Evolutionary conservation across 495 filamentous ascomycete species (phyloP), one percentile per base, ranked within the genome.

Genomic region (Daldinia loculata): DNA sequence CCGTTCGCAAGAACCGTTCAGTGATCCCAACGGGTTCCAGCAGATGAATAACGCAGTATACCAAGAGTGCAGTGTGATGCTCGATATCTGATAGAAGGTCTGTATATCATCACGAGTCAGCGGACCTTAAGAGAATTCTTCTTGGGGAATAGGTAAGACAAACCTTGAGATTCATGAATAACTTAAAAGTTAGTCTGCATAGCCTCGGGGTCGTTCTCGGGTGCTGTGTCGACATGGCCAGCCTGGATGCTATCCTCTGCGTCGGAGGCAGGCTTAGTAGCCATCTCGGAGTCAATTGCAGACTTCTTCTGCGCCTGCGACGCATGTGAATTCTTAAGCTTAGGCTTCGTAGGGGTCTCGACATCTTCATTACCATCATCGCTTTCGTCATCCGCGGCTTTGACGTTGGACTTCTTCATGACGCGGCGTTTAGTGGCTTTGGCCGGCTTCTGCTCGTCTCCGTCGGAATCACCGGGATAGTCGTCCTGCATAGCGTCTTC

Each of bases 71-170:
- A 22, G 17, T 6, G n/a, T 12, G 6, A 30, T 53, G 14, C 7
- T 53, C 26, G 12, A 30, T 36, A 34, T 36, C 53, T 6, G 53
- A 56, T n/a, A 22, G 17, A 19, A 36, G 3, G 7, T 14, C 53
- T 56, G n/a, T 34, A 56, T 56, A 17, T 38, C 19, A 22, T 11
- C 9, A 56, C 29, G 9, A 56, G 30, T 56, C n/a, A 56, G 53
- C 29, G 29, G 3, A 17, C 30, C 8, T 5, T 24, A 52, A 22
- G 3, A 6, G 0, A 22, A 6, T 6, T 14, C 53, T 12, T 56
- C 15, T 5, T 4, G 14, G 6, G 14, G 53, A 6, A 53, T 30
- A 30, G 5, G 53, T 7, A 36, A 24, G 11, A 38, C 53, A 4
- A 19, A 56, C 52, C 7, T 9, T 34, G 2, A 56, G 6, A 12